phyloP scores from a whole-genome alignment of 495 filamentous ascomycete genomes.

The Paragyromitra xinjiangensis region DNA sequence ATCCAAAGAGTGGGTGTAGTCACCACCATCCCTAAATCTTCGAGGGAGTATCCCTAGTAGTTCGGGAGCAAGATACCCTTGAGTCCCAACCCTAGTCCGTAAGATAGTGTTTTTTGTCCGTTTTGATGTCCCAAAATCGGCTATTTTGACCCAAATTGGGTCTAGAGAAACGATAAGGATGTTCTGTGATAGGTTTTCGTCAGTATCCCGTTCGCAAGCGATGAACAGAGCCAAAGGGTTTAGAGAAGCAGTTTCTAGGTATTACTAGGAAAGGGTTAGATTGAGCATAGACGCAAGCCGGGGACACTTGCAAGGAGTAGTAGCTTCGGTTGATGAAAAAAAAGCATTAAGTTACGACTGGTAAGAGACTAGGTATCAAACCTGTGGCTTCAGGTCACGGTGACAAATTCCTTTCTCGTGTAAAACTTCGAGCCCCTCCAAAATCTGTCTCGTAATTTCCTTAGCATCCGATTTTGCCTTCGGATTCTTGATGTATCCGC shows the following conservation, averaged over 20 bases:
- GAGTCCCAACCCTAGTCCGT: background rate
- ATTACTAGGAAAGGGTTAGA: too few relatives aligned
- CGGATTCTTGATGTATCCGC: background rate
- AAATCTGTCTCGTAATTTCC: background rate
- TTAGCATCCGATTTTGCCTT: background rate
- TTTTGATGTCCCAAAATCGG: constrained; percentile 2
- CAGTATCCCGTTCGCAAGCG: background rate
- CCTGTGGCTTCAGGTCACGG: background rate
- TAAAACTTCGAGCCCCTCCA: too few relatives aligned
- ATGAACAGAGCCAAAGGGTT: too few relatives aligned
- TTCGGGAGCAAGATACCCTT: background rate
- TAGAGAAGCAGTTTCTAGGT: too few relatives aligned
- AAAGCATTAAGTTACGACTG: background rate
- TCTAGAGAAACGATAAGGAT: background rate
- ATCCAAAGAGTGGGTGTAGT: constrained; percentile 1
- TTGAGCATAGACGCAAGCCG: too few relatives aligned
- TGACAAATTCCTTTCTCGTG: too few relatives aligned
- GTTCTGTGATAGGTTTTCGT: background rate
- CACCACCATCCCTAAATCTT: background rate
- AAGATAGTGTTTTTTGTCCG: background rate
- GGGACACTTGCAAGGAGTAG: too few relatives aligned
- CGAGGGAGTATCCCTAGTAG: background rate
- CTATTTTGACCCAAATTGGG: constrained; percentile 2
- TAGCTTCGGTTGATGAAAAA: background rate
- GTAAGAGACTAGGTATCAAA: background rate